phyloP scores from a whole-genome alignment of 345 rosid genomes.

The Euphorbia lathyris region DNA sequence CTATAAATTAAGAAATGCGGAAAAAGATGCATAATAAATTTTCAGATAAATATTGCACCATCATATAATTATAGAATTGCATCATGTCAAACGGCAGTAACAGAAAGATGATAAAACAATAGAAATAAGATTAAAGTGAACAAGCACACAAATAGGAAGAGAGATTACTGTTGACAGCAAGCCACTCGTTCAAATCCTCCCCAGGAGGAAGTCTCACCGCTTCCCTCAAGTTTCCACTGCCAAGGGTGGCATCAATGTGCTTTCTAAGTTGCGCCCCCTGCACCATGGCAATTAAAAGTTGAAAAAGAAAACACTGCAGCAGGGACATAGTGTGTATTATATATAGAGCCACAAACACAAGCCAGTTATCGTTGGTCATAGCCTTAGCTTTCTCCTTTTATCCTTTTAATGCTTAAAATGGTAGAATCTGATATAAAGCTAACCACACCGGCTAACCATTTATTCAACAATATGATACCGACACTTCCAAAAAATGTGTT shows the following conservation, averaged over 20 bases:
- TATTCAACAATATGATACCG: neutral
- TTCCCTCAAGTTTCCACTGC: constrained; percentile 98
- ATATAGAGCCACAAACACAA: constrained; percentile 1
- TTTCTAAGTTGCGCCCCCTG: constrained; percentile 98
- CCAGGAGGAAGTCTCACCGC: constrained; percentile 99
- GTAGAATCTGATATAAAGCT: neutral
- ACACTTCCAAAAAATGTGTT: too few relatives aligned
- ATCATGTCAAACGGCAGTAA: neutral
- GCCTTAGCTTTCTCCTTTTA: neutral
- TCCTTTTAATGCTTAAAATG: constrained; percentile 5
- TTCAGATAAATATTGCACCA: neutral
- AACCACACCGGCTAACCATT: neutral
- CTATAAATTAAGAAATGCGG: neutral
- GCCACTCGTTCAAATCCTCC: constrained; percentile 98
- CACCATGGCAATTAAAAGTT: constrained; percentile 23
- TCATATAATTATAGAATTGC: neutral
- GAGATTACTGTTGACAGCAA: constrained; percentile 83
- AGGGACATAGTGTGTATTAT: neutral
- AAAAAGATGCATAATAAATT: neutral
- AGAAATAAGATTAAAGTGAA: neutral
- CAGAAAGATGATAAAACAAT: neutral
- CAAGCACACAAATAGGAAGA: constrained; percentile 10
- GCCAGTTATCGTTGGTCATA: neutral
- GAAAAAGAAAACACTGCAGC: neutral
- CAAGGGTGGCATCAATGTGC: constrained; percentile 96